Evolutionary conservation across 208 protist genomes (phyloP).

Genomic region (Leishmania amazonensis): DNA sequence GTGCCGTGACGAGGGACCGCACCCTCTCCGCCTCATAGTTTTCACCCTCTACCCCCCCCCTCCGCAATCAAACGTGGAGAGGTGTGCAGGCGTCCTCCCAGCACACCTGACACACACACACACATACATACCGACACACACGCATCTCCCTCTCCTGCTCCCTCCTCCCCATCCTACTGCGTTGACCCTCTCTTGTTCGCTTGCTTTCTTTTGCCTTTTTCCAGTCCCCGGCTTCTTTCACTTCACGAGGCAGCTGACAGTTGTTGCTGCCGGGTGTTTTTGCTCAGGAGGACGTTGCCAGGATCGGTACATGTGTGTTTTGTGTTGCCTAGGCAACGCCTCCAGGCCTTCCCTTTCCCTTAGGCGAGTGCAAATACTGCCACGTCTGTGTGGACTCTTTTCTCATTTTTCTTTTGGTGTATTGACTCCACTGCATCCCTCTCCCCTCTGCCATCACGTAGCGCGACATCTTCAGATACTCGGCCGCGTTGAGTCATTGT

Average conservation of each 20-base stretch:
- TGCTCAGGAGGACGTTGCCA: background rate
- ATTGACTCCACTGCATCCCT: background rate
- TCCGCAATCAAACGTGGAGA: background rate
- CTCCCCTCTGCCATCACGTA: background rate
- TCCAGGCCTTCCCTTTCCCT: background rate
- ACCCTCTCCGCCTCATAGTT: background rate
- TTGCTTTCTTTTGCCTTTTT: background rate
- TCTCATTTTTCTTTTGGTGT: background rate
- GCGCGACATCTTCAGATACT: background rate
- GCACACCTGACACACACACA: background rate
- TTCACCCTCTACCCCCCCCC: background rate
- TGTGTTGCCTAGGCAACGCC: background rate
- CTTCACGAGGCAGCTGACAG: background rate
- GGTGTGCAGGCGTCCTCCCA: background rate
- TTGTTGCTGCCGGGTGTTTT: background rate
- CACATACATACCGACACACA: background rate
- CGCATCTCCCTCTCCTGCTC: background rate
- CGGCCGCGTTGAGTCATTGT: background rate
- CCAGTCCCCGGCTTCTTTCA: background rate
- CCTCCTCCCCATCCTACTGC: background rate
- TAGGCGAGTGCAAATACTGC: background rate
- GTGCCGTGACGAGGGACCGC: background rate
- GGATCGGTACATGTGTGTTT: background rate
- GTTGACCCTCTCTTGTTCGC: background rate
- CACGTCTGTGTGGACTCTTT: background rate